These are phyloP conservation scores for Baeospora myosura DNA, from an alignment of 1,284 basidiomycete species.

Conservation along the genomic window DNA sequence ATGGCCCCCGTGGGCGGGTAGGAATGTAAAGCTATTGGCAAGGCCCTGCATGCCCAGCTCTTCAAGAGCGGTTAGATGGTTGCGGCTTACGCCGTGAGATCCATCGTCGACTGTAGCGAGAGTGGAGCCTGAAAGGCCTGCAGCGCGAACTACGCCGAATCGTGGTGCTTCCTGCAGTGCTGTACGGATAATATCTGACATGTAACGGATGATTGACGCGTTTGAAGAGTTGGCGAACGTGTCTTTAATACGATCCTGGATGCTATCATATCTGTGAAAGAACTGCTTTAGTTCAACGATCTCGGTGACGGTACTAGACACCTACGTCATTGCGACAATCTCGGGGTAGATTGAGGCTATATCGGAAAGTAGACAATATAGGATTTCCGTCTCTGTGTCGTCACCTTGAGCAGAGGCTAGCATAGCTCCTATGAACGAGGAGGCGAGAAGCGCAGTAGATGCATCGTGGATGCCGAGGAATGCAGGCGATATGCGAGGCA, in stretches of 20 bases:
- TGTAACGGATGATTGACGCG: conserved; percentile 61
- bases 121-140: conserved; percentile 52
- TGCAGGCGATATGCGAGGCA: conserved; percentile 47
- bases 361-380: conserved; percentile 73
- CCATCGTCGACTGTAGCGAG: conserved; percentile 56
- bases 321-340: conserved; percentile 67
- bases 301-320: conserved; percentile 15
- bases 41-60: conserved; percentile 67
- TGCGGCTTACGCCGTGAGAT: conserved; percentile 31
- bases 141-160: conserved; percentile 28
- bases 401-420: conserved; percentile 74
- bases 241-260: conserved; percentile 76
- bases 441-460: conserved; percentile 63
- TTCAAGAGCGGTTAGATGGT: conserved; percentile 52
- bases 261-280: conserved; percentile 58
- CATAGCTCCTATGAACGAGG: conserved; percentile 74
- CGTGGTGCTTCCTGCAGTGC: conserved; percentile 51
- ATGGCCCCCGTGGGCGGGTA: conserved; percentile 48
- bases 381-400: conserved; percentile 73
- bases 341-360: conserved; percentile 69
- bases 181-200: conserved; percentile 68
- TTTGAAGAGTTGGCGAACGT: conserved; percentile 70
- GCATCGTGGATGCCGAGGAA: conserved; percentile 62
- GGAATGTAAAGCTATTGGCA: conserved; percentile 60
- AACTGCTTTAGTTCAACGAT: conserved; percentile 9